Conservation (phyloP, 2,329 filamentous ascomycete species). For the Clarireedia homoeocarpa region DNA sequence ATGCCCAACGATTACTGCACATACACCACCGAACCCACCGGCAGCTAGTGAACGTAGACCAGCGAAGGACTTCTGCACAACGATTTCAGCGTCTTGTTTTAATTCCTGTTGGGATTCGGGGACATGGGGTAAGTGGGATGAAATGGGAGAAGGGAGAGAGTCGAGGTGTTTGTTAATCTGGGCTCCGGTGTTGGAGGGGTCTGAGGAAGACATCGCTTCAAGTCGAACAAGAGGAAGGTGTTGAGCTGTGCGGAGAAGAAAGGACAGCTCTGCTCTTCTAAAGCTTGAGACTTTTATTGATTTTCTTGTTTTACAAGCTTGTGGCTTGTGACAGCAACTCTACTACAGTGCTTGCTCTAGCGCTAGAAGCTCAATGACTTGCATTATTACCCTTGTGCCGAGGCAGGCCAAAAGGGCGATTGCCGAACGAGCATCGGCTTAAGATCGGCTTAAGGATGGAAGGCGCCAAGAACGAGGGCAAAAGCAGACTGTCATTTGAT, state of each 20-base stretch:
- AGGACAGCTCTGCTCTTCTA: neutral
- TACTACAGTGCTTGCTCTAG: neutral
- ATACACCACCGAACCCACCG: conserved; percentile 88
- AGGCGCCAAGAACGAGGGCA: too few species aligned
- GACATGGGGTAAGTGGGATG: conserved; percentile 27
- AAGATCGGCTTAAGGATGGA: neutral
- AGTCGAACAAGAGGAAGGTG: neutral
- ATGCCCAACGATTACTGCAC: conserved; percentile 89
- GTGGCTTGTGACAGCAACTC: neutral
- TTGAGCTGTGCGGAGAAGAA: neutral
- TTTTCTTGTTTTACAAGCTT: neutral
- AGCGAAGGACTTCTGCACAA: conserved; percentile 35
- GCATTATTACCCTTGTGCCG: neutral
- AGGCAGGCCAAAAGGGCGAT: conserved; percentile 2
- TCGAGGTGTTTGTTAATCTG: conserved; percentile 25
- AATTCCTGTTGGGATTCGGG: conserved; percentile 29
- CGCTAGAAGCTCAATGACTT: neutral
- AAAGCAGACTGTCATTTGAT: too few species aligned
- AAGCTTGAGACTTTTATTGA: neutral
- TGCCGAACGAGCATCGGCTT: neutral
- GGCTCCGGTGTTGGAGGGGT: conserved; percentile 21
- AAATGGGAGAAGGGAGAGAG: conserved; percentile 20
- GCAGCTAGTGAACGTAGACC: conserved; percentile 76
- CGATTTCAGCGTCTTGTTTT: conserved; percentile 26
- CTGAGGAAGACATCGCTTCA: conserved; percentile 6